phyloP scores from a whole-genome alignment of 2,329 filamentous ascomycete species.

The Cercospora nicotianae region DNA sequence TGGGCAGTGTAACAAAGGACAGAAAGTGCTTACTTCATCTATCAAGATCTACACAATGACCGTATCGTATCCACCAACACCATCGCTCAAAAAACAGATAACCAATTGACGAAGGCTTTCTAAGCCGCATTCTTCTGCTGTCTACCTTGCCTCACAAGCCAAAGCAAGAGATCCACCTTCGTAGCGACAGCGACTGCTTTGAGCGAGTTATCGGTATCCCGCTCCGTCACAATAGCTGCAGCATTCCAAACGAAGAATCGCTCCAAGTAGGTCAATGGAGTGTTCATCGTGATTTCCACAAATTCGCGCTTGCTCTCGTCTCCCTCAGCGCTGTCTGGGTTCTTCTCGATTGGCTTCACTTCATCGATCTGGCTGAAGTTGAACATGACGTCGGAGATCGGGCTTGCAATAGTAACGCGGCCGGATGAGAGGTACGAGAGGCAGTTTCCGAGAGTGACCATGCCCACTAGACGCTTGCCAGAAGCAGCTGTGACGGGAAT shows the following conservation, averaged over 20 bases:
- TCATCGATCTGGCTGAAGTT: constrained; percentile 86
- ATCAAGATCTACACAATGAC: background rate
- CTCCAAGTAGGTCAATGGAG: constrained; percentile 77
- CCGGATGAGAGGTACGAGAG: constrained; percentile 86
- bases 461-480: constrained; percentile 72
- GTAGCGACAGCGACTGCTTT: constrained; percentile 90
- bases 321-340: constrained; percentile 52
- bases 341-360: constrained; percentile 82
- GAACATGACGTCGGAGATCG: constrained; percentile 91
- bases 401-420: constrained; percentile 70
- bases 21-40: background rate
- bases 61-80: constrained; percentile 1
- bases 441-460: constrained; percentile 92
- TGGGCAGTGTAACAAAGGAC: background rate
- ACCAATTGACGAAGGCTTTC: background rate
- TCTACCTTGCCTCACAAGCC: constrained; percentile 71
- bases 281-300: constrained; percentile 91
- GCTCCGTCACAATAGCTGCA: constrained; percentile 89
- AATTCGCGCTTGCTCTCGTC: constrained; percentile 62
- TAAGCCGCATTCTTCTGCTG: constrained; percentile 3
- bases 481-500: constrained; percentile 78
- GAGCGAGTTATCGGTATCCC: constrained; percentile 51
- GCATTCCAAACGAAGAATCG: constrained; percentile 98
- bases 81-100: constrained; percentile 9
- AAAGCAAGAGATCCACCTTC: constrained; percentile 92